Conservation (phyloP, 2,329 filamentous ascomycete species). For the Arthrobotrys pseudoclavata region DNA sequence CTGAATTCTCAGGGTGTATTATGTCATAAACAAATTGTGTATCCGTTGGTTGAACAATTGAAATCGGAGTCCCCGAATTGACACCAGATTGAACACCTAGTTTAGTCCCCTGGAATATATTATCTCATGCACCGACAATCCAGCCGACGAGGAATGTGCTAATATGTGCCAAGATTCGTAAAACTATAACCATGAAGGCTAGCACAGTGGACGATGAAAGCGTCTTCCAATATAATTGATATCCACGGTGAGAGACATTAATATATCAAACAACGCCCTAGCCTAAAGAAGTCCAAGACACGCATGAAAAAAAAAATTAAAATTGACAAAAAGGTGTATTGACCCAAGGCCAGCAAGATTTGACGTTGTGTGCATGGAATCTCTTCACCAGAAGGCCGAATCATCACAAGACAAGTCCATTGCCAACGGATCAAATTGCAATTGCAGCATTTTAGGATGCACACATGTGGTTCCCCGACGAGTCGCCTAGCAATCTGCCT, state of each 20-base stretch:
- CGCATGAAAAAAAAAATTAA: background rate
- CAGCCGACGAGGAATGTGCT: background rate
- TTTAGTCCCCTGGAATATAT: conserved; percentile 8
- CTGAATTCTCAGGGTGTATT: background rate
- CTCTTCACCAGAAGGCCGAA: background rate
- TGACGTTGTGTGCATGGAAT: conserved; percentile 5
- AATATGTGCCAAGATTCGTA: conserved; percentile 3
- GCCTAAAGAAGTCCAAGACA: background rate
- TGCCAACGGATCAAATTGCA: conserved; percentile 23
- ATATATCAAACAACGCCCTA: conserved; percentile 13
- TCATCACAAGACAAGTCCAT: conserved; percentile 10
- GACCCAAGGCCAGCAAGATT: background rate
- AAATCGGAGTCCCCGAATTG: conserved; percentile 16
- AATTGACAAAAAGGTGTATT: background rate
- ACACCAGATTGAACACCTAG: background rate
- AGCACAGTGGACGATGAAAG: background rate
- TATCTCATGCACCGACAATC: background rate
- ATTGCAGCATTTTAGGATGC: conserved; percentile 31
- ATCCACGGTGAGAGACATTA: conserved; percentile 1
- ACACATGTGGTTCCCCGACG: conserved; percentile 55
- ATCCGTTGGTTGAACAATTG: background rate
- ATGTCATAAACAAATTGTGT: background rate
- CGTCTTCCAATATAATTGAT: background rate
- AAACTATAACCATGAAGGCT: background rate
- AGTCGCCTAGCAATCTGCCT: conserved; percentile 42